Base-by-base conservation (phyloP, 768 basidiomycete species). In the Pisolithus microcarpus region DNA sequence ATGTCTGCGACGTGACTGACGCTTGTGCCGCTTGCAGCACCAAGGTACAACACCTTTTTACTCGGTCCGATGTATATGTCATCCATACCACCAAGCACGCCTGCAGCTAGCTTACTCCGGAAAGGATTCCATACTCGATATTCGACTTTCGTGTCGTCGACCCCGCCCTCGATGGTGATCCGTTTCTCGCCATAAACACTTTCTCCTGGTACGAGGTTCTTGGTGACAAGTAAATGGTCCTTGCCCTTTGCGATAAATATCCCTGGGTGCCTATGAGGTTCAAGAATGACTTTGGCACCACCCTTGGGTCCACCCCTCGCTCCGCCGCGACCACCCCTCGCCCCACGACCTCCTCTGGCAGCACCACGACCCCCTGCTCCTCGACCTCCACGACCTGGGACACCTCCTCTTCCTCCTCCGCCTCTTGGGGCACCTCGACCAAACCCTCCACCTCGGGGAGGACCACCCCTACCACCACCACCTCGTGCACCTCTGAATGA, bases 121-220 rank as follows among this genome's bases (percentile, higher is more conserved):
- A 99, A 99, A 43, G 96, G 96, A 74, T 99, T 99, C 96, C 96
- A 99, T 28, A 99, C 96, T 50, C 96, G 79, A 72, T 97, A 99
- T 72, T 99, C 96, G 57, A 82, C 77, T 74, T 99, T 99, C 52
- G 85, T 87, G 39, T 79, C 85, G 40, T 86, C 87, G 18, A 75
- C 79, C 40, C 77, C 82, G 18, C 72, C 73, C 13, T 93, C 91
- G 62, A 97, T 80, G 15, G 85, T 82, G 69, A 97, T 92, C 65
- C 95, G 79, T 75, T 99, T 99, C 71, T 99, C 96, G 54, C 96
- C 96, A 67, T 99, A 99, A 9, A 99, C 95, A 7, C 88, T 87
- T 65, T 98, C 96, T 43, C 96, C 96, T 1, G 96, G 96, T 38
- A 90, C 92, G 66, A 99, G 80, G 70, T 97, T 98, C 74, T 93